Conservation (phyloP, 2,329 filamentous ascomycete genomes). For the Sporothrix pallida region DNA sequence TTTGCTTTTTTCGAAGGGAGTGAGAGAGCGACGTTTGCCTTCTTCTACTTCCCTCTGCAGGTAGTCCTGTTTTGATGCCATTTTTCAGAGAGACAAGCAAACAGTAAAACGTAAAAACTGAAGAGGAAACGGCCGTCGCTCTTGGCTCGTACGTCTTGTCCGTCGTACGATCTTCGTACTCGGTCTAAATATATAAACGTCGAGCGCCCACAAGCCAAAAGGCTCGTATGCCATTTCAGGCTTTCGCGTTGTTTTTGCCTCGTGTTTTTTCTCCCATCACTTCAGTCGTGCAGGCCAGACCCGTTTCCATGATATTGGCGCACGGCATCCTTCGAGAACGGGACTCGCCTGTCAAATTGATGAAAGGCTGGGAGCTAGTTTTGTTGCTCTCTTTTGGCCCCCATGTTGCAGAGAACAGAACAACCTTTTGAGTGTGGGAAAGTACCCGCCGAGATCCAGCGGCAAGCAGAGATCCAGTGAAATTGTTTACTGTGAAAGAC, state of each 20-base stretch:
- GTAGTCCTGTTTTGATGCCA: background rate
- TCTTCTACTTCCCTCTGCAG: constrained; percentile 13
- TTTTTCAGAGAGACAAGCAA: background rate
- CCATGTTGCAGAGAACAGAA: constrained; percentile 2
- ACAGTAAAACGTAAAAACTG: no score
- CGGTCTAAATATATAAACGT: background rate
- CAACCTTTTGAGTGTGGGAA: background rate
- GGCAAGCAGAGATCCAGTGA: background rate
- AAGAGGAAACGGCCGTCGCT: background rate
- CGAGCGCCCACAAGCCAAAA: background rate
- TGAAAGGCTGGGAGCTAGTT: background rate
- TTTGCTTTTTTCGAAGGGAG: background rate
- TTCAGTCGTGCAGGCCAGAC: background rate
- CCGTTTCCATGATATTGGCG: no score
- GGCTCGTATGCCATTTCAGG: background rate
- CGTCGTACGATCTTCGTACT: constrained; percentile 12
- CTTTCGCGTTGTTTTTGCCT: background rate
- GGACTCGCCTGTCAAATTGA: background rate
- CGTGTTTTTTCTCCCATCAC: background rate
- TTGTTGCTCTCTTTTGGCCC: background rate
- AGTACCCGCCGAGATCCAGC: background rate
- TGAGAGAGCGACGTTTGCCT: background rate
- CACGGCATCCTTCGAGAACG: background rate
- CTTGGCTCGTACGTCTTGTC: background rate
- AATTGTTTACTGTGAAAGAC: no score